Conservation (phyloP, 2,329 filamentous ascomycete species). For the Aspergillus brunneoviolaceus region DNA sequence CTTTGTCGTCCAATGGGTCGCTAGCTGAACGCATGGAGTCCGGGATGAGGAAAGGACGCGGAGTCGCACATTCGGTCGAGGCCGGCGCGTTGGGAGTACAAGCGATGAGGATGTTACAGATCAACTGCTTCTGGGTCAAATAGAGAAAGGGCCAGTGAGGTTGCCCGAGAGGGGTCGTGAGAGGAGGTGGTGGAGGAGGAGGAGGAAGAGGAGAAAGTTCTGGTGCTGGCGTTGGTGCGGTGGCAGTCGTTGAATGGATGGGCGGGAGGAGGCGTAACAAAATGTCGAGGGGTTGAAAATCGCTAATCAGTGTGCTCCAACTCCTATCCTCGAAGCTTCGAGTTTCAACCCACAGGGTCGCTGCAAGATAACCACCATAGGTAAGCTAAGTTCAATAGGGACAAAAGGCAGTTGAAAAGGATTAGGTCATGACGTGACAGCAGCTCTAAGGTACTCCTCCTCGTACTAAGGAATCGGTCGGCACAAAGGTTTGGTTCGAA, state of each 20-base stretch:
- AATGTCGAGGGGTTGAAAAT: conserved; percentile 18
- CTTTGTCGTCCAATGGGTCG: conserved; percentile 32
- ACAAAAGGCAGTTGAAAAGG: background rate
- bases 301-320: conserved; percentile 16
- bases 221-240: background rate
- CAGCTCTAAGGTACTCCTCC: background rate
- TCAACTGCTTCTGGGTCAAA: conserved; percentile 25
- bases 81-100: conserved; percentile 18
- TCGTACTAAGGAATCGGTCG: conserved; percentile 4
- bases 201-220: background rate
- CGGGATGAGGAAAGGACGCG: conserved; percentile 26
- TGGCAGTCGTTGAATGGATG: conserved; percentile 1
- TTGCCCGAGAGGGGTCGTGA: background rate
- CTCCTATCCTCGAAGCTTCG: conserved; percentile 20
- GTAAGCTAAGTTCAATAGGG: conserved; percentile 15
- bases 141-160: conserved; percentile 4
- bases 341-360: conserved; percentile 19
- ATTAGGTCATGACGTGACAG: background rate
- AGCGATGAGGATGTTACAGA: conserved; percentile 17
- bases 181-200: background rate
- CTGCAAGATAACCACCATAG: conserved; percentile 18
- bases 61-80: conserved; percentile 40
- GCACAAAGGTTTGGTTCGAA: conserved; percentile 19
- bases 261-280: conserved; percentile 19
- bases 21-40: conserved; percentile 44